Evolutionary conservation across 352 stramenopile genomes (phyloP).

Genomic region (Pythium folliculosum): DNA sequence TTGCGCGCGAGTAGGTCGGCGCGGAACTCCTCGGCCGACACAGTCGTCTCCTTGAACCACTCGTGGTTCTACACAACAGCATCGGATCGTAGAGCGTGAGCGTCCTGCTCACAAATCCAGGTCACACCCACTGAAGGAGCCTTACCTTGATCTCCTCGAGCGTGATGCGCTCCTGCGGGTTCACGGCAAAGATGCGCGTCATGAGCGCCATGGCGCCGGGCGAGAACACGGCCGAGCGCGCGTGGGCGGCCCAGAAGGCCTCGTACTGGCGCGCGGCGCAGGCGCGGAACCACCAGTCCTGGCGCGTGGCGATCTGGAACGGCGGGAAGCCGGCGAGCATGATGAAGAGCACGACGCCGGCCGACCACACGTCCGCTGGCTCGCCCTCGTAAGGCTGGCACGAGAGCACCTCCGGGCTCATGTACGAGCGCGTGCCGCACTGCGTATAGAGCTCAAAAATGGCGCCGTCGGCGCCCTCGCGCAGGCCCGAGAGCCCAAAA

Average conservation of each 20-base stretch:
- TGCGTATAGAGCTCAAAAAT: constrained; percentile 80
- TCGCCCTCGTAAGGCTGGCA: constrained; percentile 85
- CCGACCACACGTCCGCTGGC: constrained; percentile 90
- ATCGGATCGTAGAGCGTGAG: not conserved
- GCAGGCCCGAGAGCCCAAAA: constrained; percentile 94
- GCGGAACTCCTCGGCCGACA: constrained; percentile 45
- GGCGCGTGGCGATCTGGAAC: constrained; percentile 87
- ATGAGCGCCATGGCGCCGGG: constrained; percentile 70
- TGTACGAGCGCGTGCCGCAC: constrained; percentile 92
- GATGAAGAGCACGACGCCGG: constrained; percentile 93
- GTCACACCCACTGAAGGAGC: not conserved
- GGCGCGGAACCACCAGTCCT: constrained; percentile 91
- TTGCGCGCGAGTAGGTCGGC: constrained; percentile 63
- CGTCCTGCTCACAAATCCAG: not conserved
- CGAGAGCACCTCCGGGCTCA: constrained; percentile 91
- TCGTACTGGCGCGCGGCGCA: constrained; percentile 74
- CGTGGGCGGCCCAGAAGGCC: constrained; percentile 78
- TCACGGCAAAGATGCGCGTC: constrained; percentile 69
- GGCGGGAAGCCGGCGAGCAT: constrained; percentile 92
- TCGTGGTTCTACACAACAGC: constrained; percentile 42
- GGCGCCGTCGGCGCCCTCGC: constrained; percentile 57
- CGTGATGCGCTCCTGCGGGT: constrained; percentile 74
- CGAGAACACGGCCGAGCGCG: constrained; percentile 73
- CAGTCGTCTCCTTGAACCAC: constrained; percentile 58
- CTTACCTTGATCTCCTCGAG: constrained; percentile 74